Conservation (phyloP, 2,329 filamentous ascomycete genomes). For the Amesomyces nigricolor region DNA sequence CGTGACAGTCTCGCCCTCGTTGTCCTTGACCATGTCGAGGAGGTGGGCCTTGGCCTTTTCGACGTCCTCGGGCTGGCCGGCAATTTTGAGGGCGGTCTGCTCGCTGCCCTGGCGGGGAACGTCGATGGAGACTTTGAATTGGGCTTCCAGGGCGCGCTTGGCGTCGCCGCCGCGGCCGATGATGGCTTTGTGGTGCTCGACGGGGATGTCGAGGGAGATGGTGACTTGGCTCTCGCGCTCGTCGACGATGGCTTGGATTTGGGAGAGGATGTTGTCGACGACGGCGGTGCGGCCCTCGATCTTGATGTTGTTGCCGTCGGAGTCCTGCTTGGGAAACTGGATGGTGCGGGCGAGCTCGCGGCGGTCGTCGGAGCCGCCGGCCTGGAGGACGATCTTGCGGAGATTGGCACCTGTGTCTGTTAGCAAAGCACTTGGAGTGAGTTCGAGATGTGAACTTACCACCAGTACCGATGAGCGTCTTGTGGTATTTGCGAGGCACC, state of each 20-base stretch:
- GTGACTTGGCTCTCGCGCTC: constrained; percentile 79
- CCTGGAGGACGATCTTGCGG: constrained; percentile 76
- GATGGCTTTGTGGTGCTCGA: constrained; percentile 82
- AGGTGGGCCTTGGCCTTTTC: constrained; percentile 86
- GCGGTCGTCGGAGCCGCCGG: constrained; percentile 83
- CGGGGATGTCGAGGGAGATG: constrained; percentile 73
- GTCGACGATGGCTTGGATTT: constrained; percentile 76
- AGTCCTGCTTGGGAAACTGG: constrained; percentile 87
- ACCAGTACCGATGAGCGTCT: constrained; percentile 78
- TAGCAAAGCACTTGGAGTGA: constrained; percentile 29
- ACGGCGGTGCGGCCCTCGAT: constrained; percentile 79
- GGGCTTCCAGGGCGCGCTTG: constrained; percentile 75
- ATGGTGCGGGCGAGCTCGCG: constrained; percentile 82
- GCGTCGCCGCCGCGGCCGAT: constrained; percentile 90
- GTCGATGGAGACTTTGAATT: constrained; percentile 82
- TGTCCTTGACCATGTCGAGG: constrained; percentile 69
- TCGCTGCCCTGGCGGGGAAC: constrained; percentile 84
- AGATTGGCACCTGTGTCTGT: constrained; percentile 68
- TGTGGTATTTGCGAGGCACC: constrained; percentile 92
- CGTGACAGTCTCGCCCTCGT: constrained; percentile 80
- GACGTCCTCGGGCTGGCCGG: constrained; percentile 71
- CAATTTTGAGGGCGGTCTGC: constrained; percentile 79
- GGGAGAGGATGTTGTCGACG: constrained; percentile 80
- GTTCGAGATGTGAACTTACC: constrained; percentile 54
- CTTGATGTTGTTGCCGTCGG: constrained; percentile 75